Conservation (phyloP, 257 asterid genomes). For the Solanum pimpinellifolium region DNA sequence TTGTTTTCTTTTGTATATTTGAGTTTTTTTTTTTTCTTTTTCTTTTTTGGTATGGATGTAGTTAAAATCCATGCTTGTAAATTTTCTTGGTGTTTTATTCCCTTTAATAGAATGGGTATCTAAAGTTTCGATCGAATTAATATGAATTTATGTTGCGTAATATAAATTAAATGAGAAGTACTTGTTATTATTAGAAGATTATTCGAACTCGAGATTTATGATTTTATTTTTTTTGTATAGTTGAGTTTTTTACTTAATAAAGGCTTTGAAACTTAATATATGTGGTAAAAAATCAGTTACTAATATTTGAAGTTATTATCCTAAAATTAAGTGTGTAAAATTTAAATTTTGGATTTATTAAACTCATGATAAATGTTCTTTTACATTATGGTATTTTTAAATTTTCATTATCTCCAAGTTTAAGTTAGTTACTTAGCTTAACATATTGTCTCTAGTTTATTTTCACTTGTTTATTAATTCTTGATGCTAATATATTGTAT, state of each 20-base stretch:
- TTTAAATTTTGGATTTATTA: no score
- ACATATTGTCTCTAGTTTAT: neutral
- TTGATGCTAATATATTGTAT: neutral
- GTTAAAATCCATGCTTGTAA: neutral
- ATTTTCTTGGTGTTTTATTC: neutral
- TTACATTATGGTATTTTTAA: neutral
- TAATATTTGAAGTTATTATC: neutral
- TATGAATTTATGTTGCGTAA: neutral
- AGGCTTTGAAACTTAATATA: neutral
- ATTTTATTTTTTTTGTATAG: neutral
- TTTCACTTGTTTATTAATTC: neutral
- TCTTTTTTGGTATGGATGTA: neutral
- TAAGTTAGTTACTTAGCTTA: neutral
- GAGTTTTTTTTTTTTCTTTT: neutral
- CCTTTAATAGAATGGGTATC: neutral
- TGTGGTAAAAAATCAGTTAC: neutral
- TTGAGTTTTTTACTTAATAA: neutral
- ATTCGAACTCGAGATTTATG: neutral
- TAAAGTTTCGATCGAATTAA: neutral
- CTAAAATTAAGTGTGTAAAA: neutral
- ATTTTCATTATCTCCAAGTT: neutral
- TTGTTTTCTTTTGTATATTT: neutral
- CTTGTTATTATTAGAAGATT: neutral
- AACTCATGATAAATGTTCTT: neutral
- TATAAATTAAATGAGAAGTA: neutral